A percentile compares a stretch with the other conserved stretches of the same genome.
phyloP scores from a whole-genome alignment of 1,139 yeast species.

The Blastobotrys persicus region DNA sequence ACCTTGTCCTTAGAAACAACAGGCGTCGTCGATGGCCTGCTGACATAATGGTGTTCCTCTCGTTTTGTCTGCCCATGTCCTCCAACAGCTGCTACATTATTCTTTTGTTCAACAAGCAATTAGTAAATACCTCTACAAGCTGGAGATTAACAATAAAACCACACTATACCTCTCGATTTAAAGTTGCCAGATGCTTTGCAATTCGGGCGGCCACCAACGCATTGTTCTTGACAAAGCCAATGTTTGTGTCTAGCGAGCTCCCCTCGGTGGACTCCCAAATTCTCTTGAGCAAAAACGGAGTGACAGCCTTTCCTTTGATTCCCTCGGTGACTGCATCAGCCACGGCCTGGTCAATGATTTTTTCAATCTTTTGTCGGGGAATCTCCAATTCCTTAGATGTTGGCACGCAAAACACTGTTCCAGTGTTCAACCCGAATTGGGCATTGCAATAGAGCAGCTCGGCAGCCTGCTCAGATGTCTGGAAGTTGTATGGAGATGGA shows the following conservation, averaged over 20 bases:
- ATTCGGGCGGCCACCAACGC: conserved; percentile 67
- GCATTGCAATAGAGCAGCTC: conserved; percentile 51
- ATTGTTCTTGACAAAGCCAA: conserved; percentile 74
- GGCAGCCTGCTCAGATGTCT: conserved; percentile 58
- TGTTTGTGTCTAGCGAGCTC: conserved; percentile 64
- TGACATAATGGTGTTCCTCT: background rate
- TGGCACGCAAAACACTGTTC: conserved; percentile 77
- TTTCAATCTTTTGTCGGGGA: conserved; percentile 50
- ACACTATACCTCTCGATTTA: conserved; percentile 34
- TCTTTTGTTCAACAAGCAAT: background rate
- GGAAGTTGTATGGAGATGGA: conserved; percentile 63
- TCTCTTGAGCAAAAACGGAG: conserved; percentile 70
- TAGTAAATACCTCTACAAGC: background rate
- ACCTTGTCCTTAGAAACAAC: conserved; percentile 1
- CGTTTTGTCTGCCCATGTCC: background rate
- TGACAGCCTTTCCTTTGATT: conserved; percentile 67
- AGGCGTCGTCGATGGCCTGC: background rate
- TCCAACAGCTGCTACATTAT: background rate
- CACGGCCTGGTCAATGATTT: conserved; percentile 58
- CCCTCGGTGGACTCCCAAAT: conserved; percentile 70
- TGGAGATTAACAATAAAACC: no score
- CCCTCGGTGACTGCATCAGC: conserved; percentile 53
- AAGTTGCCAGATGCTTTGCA: conserved; percentile 50
- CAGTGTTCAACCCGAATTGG: conserved; percentile 55
- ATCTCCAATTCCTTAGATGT: conserved; percentile 69